phyloP scores from a whole-genome alignment of 371 early-diverging fungal species.

The Parasitella parasitica region DNA sequence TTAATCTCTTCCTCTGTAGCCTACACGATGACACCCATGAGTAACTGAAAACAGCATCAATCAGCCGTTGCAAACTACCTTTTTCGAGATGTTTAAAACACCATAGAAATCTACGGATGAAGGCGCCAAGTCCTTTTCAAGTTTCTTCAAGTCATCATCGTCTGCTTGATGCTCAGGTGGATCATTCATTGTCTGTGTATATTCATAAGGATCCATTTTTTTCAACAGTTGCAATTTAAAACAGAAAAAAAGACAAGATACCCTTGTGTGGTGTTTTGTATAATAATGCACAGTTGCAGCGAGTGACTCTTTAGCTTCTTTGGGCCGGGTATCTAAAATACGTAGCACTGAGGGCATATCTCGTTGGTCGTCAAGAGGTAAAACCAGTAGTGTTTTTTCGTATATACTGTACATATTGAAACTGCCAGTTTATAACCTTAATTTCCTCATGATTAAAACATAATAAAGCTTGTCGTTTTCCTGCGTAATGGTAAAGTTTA shows the following conservation, averaged over 20 bases:
- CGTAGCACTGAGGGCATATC: too few species aligned
- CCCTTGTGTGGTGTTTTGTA: conserved; percentile 7
- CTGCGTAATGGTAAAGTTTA: too few species aligned
- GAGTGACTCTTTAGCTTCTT: neutral
- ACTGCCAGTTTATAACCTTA: too few species aligned
- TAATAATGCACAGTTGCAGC: neutral
- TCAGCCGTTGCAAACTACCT: too few species aligned
- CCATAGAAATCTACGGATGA: conserved; percentile 76
- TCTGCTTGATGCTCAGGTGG: conserved; percentile 38
- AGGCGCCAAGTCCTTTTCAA: conserved; percentile 49
- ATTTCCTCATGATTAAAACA: too few species aligned
- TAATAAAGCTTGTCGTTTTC: too few species aligned
- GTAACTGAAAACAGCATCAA: too few species aligned
- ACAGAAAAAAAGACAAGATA: conserved; percentile 4
- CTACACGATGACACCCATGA: conserved; percentile 39
- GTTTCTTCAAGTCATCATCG: conserved; percentile 46
- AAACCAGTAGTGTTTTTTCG: too few species aligned
- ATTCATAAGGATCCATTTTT: conserved; percentile 59
- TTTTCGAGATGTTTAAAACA: conserved; percentile 77
- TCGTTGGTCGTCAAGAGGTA: too few species aligned
- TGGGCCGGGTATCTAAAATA: too few species aligned
- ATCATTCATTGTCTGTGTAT: conserved; percentile 27
- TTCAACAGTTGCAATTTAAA: conserved; percentile 21
- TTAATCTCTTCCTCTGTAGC: conserved; percentile 86
- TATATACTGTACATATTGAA: too few species aligned